phyloP scores from a whole-genome alignment of 768 basidiomycete species.

The Amylocystis lapponica region DNA sequence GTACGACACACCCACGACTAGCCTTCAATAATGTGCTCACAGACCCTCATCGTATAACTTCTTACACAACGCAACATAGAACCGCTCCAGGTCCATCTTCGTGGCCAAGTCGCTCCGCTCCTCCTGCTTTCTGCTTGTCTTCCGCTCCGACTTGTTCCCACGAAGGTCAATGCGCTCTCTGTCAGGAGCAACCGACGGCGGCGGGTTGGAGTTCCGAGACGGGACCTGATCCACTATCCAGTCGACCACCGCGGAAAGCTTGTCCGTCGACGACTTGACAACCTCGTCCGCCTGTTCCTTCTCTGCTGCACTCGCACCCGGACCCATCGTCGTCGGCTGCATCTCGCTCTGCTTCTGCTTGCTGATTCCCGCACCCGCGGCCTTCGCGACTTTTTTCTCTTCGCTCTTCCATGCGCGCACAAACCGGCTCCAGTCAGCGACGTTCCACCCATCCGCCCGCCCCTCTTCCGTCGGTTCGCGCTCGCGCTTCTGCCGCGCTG shows the following conservation, averaged over 20 bases:
- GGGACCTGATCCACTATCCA: constrained; percentile 76
- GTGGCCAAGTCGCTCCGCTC: constrained; percentile 43
- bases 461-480: constrained; percentile 27
- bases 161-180: no score
- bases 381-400: constrained; percentile 37
- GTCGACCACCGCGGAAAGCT: constrained; percentile 69
- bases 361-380: constrained; percentile 28
- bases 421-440: constrained; percentile 57
- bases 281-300: constrained; percentile 44
- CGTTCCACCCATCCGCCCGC: constrained; percentile 41
- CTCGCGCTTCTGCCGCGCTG: constrained; percentile 15
- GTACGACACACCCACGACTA: no score
- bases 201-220: constrained; percentile 13
- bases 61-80: constrained; percentile 84
- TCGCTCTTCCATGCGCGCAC: constrained; percentile 57
- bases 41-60: constrained; percentile 93
- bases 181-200: constrained; percentile 2
- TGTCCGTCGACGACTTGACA: constrained; percentile 63
- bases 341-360: constrained; percentile 8
- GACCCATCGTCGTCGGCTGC: neutral
- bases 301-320: constrained; percentile 11
- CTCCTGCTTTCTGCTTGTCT: constrained; percentile 4
- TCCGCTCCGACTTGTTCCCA: constrained; percentile 8
- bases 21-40: constrained; percentile 38
- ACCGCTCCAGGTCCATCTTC: constrained; percentile 78